Conservation (phyloP, 1,284 basidiomycete genomes). For the Ceratobasidium sp. region DNA sequence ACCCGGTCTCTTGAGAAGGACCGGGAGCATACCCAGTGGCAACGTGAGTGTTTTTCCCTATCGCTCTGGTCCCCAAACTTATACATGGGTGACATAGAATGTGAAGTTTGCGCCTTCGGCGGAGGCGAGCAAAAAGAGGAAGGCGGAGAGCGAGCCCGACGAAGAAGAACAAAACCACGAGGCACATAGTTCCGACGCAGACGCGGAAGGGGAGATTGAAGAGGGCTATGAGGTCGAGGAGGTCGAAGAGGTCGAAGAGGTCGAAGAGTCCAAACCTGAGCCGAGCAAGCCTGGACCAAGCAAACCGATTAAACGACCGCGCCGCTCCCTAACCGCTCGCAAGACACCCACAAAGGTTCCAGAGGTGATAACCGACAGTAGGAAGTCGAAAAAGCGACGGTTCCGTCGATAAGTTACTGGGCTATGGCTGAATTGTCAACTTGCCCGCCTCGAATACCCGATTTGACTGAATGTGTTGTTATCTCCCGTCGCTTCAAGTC, state of each 20-base stretch:
- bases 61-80: not conserved
- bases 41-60: conserved; percentile 18
- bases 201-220: conserved; percentile 23
- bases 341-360: conserved; percentile 21
- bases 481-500: not conserved
- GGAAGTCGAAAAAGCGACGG: conserved; percentile 26
- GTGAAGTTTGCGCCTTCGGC: conserved; percentile 32
- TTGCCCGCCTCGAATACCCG: not conserved
- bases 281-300: conserved; percentile 1
- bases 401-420: conserved; percentile 10
- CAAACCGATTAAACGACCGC: conserved; percentile 21
- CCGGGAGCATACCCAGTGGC: conserved; percentile 29
- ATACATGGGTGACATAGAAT: not conserved
- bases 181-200: conserved; percentile 8
- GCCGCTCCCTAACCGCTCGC: conserved; percentile 18
- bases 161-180: not conserved
- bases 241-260: conserved; percentile 18
- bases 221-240: conserved; percentile 33
- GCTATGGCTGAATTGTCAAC: not conserved
- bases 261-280: not conserved
- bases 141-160: conserved; percentile 28
- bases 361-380: not conserved
- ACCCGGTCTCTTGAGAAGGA: conserved; percentile 17
- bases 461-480: conserved; percentile 10
- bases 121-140: conserved; percentile 10